Conservation (phyloP, 169 alveolate species). For the Amoebophrya sp. region DNA sequence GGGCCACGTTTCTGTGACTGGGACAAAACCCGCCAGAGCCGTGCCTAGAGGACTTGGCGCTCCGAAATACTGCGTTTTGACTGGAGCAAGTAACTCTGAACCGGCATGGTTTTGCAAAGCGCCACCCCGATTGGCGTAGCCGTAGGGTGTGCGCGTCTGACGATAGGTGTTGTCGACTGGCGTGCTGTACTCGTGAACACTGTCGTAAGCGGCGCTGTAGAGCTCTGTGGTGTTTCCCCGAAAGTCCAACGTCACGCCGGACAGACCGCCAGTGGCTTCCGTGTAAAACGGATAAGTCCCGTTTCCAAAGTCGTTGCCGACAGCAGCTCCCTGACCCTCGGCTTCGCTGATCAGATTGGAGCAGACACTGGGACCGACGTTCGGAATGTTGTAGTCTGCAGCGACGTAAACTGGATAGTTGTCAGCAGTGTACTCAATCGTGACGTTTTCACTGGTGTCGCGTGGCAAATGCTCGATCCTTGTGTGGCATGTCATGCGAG, state of each 20-base stretch:
- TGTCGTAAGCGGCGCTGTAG: background rate
- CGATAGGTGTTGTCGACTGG: too few relatives aligned
- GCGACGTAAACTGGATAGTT: background rate
- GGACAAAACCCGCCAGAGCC: too few relatives aligned
- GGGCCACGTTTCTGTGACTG: too few relatives aligned
- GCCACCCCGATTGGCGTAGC: too few relatives aligned
- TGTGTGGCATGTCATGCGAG: background rate
- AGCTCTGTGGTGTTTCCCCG: background rate
- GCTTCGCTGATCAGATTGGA: background rate
- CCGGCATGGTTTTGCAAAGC: too few relatives aligned
- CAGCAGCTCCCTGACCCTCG: background rate
- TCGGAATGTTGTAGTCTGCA: background rate
- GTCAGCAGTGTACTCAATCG: background rate
- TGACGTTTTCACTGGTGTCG: background rate
- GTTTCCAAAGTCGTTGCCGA: background rate
- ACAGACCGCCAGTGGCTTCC: background rate
- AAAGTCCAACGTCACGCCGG: background rate
- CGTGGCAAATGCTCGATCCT: background rate
- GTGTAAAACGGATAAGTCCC: background rate
- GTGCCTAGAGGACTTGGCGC: too few relatives aligned
- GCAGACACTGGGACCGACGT: background rate
- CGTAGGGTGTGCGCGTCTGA: too few relatives aligned
- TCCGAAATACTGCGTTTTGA: too few relatives aligned
- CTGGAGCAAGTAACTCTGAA: too few relatives aligned
- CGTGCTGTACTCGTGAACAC: too few relatives aligned